Base-by-base conservation (phyloP, 257 asterid species). In the Paraleonurus japonicus region DNA sequence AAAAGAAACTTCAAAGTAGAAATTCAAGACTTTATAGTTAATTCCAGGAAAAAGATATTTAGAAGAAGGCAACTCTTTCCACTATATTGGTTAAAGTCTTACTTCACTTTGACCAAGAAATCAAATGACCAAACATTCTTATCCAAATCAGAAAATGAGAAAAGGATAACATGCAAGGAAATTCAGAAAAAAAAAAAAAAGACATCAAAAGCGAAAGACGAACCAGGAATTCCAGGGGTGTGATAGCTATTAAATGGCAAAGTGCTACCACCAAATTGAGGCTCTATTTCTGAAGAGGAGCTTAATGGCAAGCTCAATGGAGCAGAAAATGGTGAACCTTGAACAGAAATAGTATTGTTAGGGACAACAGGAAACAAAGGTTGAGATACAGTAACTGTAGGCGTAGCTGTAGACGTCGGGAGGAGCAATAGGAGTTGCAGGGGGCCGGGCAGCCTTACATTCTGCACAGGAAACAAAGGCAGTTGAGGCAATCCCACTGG, bases 351-450 rank as follows among this genome's bases (percentile, higher is more conserved):
- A 66, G 43, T 83, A 76, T 53, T 84, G 74, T 61, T 78, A 61
- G 86, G 87, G 75, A 84, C 86, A 50, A 89, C 92, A 13, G 95
- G 95, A 61, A 88, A 88, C 81, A 88, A 75, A 8, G 92, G 95
- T 80, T 88, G 92, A 75, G 92, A 84, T 45, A 84, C 87, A 26
- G 85, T 30, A 79, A 78, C 76, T 62, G 92, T 71, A 13, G 89
- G 58, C 19, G 82, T 24, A 76, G 84, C 72, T 3, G 81, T 77
- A 61, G 87, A 81, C 78, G 88, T 75, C 63, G 1, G 92, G 96
- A 7, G 85, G 82, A n/a, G 87, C 76, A 17, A 83, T n/a, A n/a
- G n/a, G n/a, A n/a, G n/a, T 78, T 63, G 82, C 71, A 67, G 83
- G 65, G 85, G 80, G 73, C 77, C 65, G 41, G 84, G 77, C 26